A percentile compares a stretch with the other conserved stretches of the same genome.
These are phyloP conservation scores for Haberlea rhodopensis DNA, from an alignment of 257 asterid species.

Conservation along the genomic window DNA sequence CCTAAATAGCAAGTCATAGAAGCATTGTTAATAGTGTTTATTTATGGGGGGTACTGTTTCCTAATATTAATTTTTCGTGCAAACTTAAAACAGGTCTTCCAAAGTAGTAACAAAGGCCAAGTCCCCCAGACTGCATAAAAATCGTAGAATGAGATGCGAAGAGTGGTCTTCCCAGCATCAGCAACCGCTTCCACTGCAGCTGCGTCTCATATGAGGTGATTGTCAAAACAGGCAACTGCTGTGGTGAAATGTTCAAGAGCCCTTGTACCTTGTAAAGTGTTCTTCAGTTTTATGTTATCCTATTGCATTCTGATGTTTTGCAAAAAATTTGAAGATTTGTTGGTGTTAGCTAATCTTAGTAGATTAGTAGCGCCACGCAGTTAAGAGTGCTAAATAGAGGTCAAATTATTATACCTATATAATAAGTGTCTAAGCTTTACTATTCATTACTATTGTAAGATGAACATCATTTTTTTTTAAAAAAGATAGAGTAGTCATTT, in stretches of 20 bases:
- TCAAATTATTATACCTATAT: no score
- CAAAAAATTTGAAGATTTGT: no score
- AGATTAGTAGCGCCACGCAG: no score
- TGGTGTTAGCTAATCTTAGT: no score
- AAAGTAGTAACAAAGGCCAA: slow-evolving; percentile 67
- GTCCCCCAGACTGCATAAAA: slow-evolving; percentile 67
- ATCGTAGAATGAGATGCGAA: slow-evolving; percentile 55
- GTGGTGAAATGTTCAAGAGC: slow-evolving; percentile 42
- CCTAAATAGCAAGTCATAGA: background rate
- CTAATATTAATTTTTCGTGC: background rate
- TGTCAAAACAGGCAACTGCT: background rate
- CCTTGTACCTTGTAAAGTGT: slow-evolving; percentile 43
- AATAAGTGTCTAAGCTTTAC: no score
- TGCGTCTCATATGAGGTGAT: slow-evolving; percentile 70
- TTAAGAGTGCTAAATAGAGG: no score
- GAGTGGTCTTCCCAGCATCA: slow-evolving; percentile 32
- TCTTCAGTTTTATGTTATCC: no score
- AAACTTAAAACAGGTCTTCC: slow-evolving; percentile 46
- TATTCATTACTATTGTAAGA: no score
- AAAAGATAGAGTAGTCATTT: no score
- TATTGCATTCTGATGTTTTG: no score
- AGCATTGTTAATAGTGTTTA: background rate
- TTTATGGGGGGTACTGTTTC: background rate
- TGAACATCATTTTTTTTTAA: no score
- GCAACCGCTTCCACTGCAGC: slow-evolving; percentile 40